phyloP scores from a whole-genome alignment of 345 rosid species.

The Rhodamnia rubescens region DNA sequence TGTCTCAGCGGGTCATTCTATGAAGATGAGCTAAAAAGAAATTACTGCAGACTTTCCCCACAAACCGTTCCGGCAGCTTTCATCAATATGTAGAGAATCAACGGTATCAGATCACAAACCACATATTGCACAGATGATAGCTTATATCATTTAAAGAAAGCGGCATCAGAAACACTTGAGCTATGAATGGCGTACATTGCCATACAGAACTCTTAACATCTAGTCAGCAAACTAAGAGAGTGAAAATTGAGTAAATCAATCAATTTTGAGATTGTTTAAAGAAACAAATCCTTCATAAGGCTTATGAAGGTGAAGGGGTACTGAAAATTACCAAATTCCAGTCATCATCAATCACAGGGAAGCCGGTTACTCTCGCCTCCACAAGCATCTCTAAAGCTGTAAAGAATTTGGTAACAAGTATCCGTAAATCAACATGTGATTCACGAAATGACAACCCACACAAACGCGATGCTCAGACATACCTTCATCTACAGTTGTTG shows the following conservation, averaged over 20 bases:
- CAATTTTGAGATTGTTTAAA: background rate
- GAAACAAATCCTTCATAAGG: background rate
- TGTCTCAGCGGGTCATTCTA: background rate
- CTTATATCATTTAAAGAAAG: background rate
- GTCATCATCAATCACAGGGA: conserved; percentile 81
- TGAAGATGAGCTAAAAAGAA: background rate
- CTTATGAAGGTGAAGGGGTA: background rate
- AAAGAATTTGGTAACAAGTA: background rate
- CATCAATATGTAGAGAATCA: background rate
- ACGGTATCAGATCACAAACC: background rate
- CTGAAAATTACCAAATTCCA: conserved; percentile 61
- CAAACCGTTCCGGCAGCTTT: background rate
- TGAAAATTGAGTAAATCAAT: background rate
- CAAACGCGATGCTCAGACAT: background rate
- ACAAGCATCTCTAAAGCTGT: conserved; percentile 77
- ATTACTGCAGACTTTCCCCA: background rate
- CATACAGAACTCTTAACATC: background rate
- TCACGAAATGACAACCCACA: background rate
- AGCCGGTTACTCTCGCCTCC: conserved; percentile 79
- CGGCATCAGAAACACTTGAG: background rate
- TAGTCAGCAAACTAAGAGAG: background rate
- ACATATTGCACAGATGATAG: background rate
- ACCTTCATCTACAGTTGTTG: conserved; percentile 89
- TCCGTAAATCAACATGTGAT: background rate
- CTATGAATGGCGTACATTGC: background rate